Evolutionary conservation across 345 rosid species (phyloP), one percentile per base, ranked within the genome.

Genomic region (Sonneratia alba): DNA sequence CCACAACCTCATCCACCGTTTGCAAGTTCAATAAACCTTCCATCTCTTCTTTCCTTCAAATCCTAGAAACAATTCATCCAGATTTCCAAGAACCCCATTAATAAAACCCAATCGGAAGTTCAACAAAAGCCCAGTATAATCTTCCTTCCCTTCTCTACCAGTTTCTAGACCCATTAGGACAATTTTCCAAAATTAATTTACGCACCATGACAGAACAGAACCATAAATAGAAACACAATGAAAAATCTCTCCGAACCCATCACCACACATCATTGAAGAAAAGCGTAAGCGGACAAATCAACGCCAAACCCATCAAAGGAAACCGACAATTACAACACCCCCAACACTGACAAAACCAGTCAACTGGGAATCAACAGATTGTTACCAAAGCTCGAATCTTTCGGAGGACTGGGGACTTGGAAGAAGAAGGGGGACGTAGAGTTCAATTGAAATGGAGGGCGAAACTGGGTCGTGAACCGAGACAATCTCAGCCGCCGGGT

Each of bases 1-100:
- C 92, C 74, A 88, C 97, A 43, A 81, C 90, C 32, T 74, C 76
- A 10, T 92, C 87, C 3, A 74, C 78, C 3, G 97, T 81, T 69
- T 77, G 83, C 75, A 81, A 71, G 64, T 51, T 65, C 72, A 55
- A 24, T 19, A 32, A 10, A 11, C 27, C 51, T 27, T 84, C 91
- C 93, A 88, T 81, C 74, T 77, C 51, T 43, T 61, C 66, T 64
- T 57, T 69, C 24, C 40, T 0, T 37, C 75, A 74, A 62, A 68
- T 57, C 71, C 70, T 70, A 70, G 45, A 36, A 12, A 3, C 16
- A 36, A 49, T 49, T 70, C 63, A 70, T 14, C 27, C 55, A 61
- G 56, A 53, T 19, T 32, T 47, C 45, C 49, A 61, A 8, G 36
- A 62, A 55, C 72, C 18, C 42, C 61, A 51, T 73, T 55, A 53